Evolutionary conservation across 108 stramenopile genomes (phyloP), one percentile per base, ranked within the genome.

Genomic region (Skeletonema costatum): DNA sequence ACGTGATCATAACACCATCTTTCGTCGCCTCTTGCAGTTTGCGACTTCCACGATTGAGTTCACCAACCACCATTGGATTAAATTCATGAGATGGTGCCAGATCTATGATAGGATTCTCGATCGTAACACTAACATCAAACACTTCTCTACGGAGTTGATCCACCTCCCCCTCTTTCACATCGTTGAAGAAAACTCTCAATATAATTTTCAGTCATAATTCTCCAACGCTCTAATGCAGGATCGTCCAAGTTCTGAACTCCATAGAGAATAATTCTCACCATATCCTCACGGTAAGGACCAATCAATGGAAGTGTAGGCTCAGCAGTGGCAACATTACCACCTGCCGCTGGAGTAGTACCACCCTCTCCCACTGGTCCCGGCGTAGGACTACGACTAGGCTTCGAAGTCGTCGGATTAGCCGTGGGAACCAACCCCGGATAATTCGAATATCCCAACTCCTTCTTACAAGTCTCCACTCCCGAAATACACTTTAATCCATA

Each of bases 211-310:
- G 81, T 82, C 42, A 76, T 21, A 14, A 68, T 42, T 39, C 62
- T 56, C 81, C 81, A 82, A 33, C 71, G 70, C 25, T 61, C 53
- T 36, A 82, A 35, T 4, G 78, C 74, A 16, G 50, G n/a, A 19
- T 31, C 41, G 35, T 71, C 74, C 12, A 75, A 58, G 25, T 29
- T 19, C 5, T 32, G 9, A 58, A 82, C 33, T 71, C 81, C 81
- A 60, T 82, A 82, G 14, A 82, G 71, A 66, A 82, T 82, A 60
- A 82, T 82, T 2, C 81, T 75, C 13, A 82, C 81, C 59, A 67
- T 70, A 30, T 75, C 75, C 32, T 82, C 70, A 5, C 35, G 63
- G 61, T 66, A 76, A 6, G 81, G 81, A 51, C 81, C 81, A 63
- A 66, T 61, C 31, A 81, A 38, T 17, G 73, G 79, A 8, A 42